Base-by-base conservation (phyloP, 176 grass and related monocot genomes). In the Triticum timopheevii region DNA sequence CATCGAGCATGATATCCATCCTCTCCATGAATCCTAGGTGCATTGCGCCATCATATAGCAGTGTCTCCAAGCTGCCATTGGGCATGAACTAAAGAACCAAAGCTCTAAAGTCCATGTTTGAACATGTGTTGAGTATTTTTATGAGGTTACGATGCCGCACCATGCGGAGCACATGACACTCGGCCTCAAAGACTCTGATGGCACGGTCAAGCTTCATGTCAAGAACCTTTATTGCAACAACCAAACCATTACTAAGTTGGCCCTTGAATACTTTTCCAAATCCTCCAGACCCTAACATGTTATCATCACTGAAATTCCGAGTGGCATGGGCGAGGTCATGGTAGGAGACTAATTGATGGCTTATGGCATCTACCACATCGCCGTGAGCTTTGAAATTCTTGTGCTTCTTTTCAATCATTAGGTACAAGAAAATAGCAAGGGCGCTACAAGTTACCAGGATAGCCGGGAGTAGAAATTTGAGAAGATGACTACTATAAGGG, bases 211-310 rank as follows among this genome's bases (percentile, higher is more conserved):
- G 45, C 25, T 75, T 42, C 35, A 50, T 30, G 9, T 75, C 16
- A 4, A 75, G 23, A 12, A 50, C 72, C 28, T 75, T 75, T 49
- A 75, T 75, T 13, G 40, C 71, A 11, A 74, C 71, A 12, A 49
- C 31, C 40, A 49, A 28, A 47, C 71, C 71, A 15, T 74, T 49
- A 38, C 72, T 75, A 49, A 75, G 42, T n/a, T 50, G 40, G 2
- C 72, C 72, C 12, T 75, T 75, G 24, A 50, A 75, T 28, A 75
- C 72, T 38, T 75, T 75, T 42, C 72, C 72, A 75, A 75, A 75
- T 25, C 33, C 13, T 28, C 72, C 23, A 7, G 19, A 27, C 7
- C 72, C 72, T 0, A 75, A 38, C 20, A 50, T 24, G 16, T 75
- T 47, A 24, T 27, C 23, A 7, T 74, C 36, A 28, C 9, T 74